Evolutionary conservation across 225 moss, liverwort and hornwort species (phyloP).

Genomic region (Physcomitrellopsis africana): DNA sequence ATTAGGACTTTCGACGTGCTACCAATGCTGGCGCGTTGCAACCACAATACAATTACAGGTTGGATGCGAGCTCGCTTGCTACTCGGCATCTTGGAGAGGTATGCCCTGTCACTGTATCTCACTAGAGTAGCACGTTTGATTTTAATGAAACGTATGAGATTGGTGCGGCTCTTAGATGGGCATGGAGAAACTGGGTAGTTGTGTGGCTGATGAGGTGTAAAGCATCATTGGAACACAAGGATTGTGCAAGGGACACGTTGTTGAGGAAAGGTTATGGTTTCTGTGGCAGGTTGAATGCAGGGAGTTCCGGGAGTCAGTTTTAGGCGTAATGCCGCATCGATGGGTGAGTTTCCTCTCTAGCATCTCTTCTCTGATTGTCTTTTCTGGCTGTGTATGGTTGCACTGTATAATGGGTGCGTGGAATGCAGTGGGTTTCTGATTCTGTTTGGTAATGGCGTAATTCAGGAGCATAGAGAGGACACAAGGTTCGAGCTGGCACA

Average conservation of each 20-base stretch:
- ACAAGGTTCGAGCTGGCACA: conserved; percentile 85
- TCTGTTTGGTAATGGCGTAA: conserved; percentile 19
- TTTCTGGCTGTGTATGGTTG: conserved; percentile 14
- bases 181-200: neutral
- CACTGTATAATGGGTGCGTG: neutral
- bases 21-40: conserved; percentile 44
- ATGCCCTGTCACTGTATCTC: conserved; percentile 26
- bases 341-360: conserved; percentile 59
- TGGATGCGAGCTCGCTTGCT: conserved; percentile 77
- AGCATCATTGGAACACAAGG: conserved; percentile 2
- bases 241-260: neutral
- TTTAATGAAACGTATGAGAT: neutral
- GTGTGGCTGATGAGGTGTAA: conserved; percentile 6
- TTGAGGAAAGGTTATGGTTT: conserved; percentile 20
- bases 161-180: neutral
- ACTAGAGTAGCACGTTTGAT: conserved; percentile 9
- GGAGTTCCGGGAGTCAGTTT: conserved; percentile 85
- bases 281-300: conserved; percentile 82
- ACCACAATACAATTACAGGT: conserved; percentile 92
- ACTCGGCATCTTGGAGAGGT: conserved; percentile 70
- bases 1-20: conserved; percentile 75
- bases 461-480: conserved; percentile 83
- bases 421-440: conserved; percentile 19
- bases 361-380: conserved; percentile 5
- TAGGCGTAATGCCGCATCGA: conserved; percentile 90